These are phyloP conservation scores for Ajuga chamaepitys DNA, from an alignment of 257 asterid genomes.

Conservation along the genomic window DNA sequence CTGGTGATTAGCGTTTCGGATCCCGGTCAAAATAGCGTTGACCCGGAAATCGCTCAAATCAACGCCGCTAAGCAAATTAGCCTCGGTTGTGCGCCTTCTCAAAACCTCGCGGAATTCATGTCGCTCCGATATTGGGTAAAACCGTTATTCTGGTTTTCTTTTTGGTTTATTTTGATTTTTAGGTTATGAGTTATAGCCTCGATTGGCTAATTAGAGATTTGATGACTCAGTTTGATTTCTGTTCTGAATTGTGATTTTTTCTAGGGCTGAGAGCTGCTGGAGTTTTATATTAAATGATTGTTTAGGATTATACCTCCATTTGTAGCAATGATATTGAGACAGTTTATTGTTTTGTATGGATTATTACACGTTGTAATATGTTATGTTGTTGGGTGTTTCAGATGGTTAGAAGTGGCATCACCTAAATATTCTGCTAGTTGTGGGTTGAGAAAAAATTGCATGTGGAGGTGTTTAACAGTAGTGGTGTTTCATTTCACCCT, in stretches of 20 bases:
- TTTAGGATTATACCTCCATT: neutral
- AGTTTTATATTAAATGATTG: neutral
- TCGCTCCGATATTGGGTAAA: constrained; percentile 87
- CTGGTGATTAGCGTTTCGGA: constrained; percentile 96
- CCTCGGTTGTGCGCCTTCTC: constrained; percentile 72
- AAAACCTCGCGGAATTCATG: constrained; percentile 53
- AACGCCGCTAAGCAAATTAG: constrained; percentile 87
- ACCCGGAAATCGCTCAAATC: constrained; percentile 85
- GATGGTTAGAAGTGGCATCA: neutral
- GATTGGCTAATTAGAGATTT: constrained; percentile 11
- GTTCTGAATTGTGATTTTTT: neutral
- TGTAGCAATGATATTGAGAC: too few relatives aligned
- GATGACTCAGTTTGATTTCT: neutral
- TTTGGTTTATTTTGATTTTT: neutral
- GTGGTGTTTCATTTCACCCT: neutral
- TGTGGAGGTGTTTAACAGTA: neutral
- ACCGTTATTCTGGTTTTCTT: neutral
- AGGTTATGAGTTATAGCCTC: neutral
- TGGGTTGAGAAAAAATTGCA: neutral
- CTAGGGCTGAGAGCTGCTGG: neutral
- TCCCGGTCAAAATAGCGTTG: constrained; percentile 49
- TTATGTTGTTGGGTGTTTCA: neutral
- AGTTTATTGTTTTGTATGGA: neutral
- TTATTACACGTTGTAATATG: neutral
- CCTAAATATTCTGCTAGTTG: neutral